phyloP scores from a whole-genome alignment of 2,329 filamentous ascomycete species.

The Colletotrichum sp. region DNA sequence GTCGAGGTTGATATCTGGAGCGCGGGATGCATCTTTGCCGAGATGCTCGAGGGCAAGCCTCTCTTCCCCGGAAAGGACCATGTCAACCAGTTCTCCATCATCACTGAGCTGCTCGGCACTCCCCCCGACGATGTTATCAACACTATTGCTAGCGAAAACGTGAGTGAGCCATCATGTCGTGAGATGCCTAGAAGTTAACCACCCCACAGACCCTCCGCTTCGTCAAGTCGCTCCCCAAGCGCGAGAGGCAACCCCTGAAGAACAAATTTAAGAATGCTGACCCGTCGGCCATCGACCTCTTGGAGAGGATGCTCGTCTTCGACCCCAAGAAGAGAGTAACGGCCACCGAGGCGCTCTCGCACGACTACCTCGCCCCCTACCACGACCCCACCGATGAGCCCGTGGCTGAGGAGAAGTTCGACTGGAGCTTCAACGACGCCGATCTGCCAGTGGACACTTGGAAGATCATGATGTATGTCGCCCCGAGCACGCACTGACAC shows the following conservation, averaged over 20 bases:
- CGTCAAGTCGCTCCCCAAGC: slow-evolving; percentile 94
- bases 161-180: slow-evolving; percentile 47
- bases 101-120: slow-evolving; percentile 94
- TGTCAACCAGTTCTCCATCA: slow-evolving; percentile 99
- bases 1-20: slow-evolving; percentile 99
- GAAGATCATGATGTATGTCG: slow-evolving; percentile 98
- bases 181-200: not conserved
- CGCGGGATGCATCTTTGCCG: slow-evolving; percentile 97
- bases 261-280: slow-evolving; percentile 97
- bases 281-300: slow-evolving; percentile 81
- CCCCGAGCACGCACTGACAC: too few relatives aligned
- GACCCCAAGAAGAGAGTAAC: slow-evolving; percentile 96
- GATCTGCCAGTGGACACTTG: slow-evolving; percentile 98
- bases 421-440: slow-evolving; percentile 99
- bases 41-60: slow-evolving; percentile 99
- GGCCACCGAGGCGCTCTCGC: slow-evolving; percentile 82
- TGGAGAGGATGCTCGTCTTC: slow-evolving; percentile 97
- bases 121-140: slow-evolving; percentile 98
- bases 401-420: slow-evolving; percentile 94
- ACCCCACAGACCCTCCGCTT: slow-evolving; percentile 82
- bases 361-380: slow-evolving; percentile 95
- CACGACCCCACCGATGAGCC: slow-evolving; percentile 98
- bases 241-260: slow-evolving; percentile 83
- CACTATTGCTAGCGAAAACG: slow-evolving; percentile 98
- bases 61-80: slow-evolving; percentile 99